Evolutionary conservation across 768 basidiomycete genomes (phyloP), one percentile per base, ranked within the genome.

Genomic region (Suillus alpinus): DNA sequence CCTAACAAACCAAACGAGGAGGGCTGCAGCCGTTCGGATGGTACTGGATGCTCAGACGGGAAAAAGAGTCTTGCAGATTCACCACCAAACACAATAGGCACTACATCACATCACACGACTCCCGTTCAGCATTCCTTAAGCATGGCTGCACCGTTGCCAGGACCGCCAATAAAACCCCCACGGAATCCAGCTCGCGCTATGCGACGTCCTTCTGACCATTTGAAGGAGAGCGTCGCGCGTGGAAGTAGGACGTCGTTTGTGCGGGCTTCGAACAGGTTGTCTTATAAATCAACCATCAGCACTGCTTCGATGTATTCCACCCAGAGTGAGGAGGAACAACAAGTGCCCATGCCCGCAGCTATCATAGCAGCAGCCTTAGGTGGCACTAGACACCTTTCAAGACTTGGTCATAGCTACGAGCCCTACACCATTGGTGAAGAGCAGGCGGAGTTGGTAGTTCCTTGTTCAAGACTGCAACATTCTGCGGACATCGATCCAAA

Each of bases 321-420:
- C 10, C 74, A 69, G 59, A 79, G 73, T 61, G 77, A 71, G 9
- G 77, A 78, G 63, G 75, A 76, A 44, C 69, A 65, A 12, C 68
- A 72, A 58, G 60, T 67, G 23, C 74, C 70, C 20, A 68, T 65
- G 29, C 75, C 70, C 31, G 63, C 68, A 5, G 75, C 71, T 61
- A 65, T 77, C n/a, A 71, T 80, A 40, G 58, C 76, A 59, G 77
- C 79, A 29, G 77, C 77, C 14, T 68, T 77, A 55, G 76, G 69
- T 39, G 69, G 67, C 52, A 62, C 63, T 6, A 61, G 66, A 20
- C 52, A 65, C 51, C 67, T 68, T 16, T 26, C 53, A n/a, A 58
- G 59, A 18, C 62, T 63, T 39, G 61, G 60, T 3, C 46, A 55
- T 13, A 70, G 62, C 47, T 61, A 64, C 12, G 58, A 59, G 40